These are phyloP conservation scores for Monosporascus sp. DNA, from an alignment of 2,329 filamentous ascomycete species.

Conservation along the genomic window DNA sequence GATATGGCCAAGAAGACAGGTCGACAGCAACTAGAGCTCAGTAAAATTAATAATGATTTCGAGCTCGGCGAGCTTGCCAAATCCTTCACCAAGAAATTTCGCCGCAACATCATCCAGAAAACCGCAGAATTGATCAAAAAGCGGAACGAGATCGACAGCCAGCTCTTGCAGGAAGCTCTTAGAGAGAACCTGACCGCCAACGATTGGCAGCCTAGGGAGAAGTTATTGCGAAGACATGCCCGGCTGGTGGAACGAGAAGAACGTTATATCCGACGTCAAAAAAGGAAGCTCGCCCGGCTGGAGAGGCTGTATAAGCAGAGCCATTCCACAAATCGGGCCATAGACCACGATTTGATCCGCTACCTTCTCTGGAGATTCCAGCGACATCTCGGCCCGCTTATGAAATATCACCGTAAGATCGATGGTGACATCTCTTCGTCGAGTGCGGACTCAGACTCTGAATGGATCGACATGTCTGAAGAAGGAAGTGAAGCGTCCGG, in stretches of 20 bases:
- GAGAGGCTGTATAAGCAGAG: constrained; percentile 8
- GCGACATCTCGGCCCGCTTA: constrained; percentile 13
- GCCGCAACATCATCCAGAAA: constrained; percentile 6
- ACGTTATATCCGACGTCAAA: constrained; percentile 5
- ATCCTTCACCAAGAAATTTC: constrained; percentile 10
- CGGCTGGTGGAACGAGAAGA: constrained; percentile 11
- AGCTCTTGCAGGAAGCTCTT: constrained; percentile 7
- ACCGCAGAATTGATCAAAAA: constrained; percentile 13
- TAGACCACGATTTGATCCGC: constrained; percentile 11
- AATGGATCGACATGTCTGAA: neutral
- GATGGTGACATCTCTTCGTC: neutral
- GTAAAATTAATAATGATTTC: neutral
- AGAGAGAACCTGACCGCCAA: constrained; percentile 2
- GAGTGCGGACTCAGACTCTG: neutral
- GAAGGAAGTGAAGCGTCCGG: neutral
- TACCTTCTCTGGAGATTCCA: constrained; percentile 14
- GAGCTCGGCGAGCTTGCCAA: constrained; percentile 3
- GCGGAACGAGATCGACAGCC: constrained; percentile 13
- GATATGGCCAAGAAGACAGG: constrained; percentile 1
- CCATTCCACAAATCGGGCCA: constrained; percentile 8
- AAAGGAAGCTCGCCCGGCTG: constrained; percentile 7
- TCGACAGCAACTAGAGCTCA: neutral
- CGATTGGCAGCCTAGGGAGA: constrained; percentile 10
- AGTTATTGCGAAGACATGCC: constrained; percentile 8
- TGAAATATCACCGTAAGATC: constrained; percentile 3